phyloP scores from a whole-genome alignment of 1,284 basidiomycete genomes.

The Mycena citricolor region DNA sequence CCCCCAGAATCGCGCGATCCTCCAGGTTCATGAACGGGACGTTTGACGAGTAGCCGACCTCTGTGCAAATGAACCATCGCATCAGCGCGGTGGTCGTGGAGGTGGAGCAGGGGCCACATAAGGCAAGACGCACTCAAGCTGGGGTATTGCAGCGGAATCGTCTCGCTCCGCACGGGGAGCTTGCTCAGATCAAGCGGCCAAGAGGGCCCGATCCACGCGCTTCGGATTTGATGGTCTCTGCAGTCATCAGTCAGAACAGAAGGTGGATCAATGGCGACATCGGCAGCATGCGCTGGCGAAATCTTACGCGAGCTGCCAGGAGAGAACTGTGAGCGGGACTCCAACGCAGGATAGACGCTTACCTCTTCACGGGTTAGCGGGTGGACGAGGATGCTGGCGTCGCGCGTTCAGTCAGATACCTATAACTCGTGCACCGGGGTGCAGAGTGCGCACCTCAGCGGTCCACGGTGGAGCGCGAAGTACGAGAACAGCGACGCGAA shows the following conservation, averaged over 20 bases:
- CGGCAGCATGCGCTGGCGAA: too few species aligned
- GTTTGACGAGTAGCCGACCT: slow-evolving; percentile 53
- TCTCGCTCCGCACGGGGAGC: slow-evolving; percentile 48
- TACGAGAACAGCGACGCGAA: slow-evolving; percentile 74
- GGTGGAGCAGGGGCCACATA: too few species aligned
- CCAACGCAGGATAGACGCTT: slow-evolving; percentile 6
- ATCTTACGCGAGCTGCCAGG: slow-evolving; percentile 28
- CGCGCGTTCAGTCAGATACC: slow-evolving; percentile 1
- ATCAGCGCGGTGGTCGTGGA: too few species aligned
- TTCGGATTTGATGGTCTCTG: slow-evolving; percentile 64
- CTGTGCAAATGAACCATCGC: slow-evolving; percentile 34
- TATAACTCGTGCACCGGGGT: background rate
- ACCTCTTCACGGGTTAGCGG: slow-evolving; percentile 70
- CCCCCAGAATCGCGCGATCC: slow-evolving; percentile 47
- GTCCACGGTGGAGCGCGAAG: slow-evolving; percentile 62
- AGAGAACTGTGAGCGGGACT: background rate
- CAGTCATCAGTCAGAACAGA: slow-evolving; percentile 7
- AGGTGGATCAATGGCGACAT: background rate
- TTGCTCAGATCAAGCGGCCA: slow-evolving; percentile 62
- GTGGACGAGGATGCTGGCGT: slow-evolving; percentile 61
- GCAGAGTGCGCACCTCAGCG: slow-evolving; percentile 60
- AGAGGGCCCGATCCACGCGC: slow-evolving; percentile 70
- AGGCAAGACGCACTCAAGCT: slow-evolving; percentile 56
- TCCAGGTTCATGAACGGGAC: slow-evolving; percentile 43
- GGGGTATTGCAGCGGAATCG: slow-evolving; percentile 69